These are phyloP conservation scores for Entonaema liquescens DNA, from an alignment of 495 filamentous ascomycete genomes.

Conservation along the genomic window DNA sequence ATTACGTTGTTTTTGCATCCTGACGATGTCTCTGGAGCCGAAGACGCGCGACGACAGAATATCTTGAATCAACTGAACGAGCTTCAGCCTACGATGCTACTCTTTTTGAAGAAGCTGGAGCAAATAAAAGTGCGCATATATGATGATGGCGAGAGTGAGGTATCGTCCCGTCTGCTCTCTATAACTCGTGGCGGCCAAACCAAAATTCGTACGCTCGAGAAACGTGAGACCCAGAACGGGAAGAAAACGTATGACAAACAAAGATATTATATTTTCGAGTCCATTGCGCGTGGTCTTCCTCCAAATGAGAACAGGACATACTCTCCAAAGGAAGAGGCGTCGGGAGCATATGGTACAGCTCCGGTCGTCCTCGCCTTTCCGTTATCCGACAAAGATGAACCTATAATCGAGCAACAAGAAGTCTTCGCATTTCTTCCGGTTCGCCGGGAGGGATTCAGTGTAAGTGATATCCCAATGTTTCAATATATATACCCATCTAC, in stretches of 20 bases:
- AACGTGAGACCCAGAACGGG: not conserved
- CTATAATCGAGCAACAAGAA: slow-evolving; percentile 40
- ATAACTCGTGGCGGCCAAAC: not conserved
- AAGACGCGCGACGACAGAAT: slow-evolving; percentile 28
- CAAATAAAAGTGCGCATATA: slow-evolving; percentile 44
- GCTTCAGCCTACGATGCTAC: slow-evolving; percentile 47
- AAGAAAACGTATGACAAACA: slow-evolving; percentile 8
- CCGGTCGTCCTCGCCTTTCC: slow-evolving; percentile 56
- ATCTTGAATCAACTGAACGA: slow-evolving; percentile 46
- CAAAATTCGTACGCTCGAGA: slow-evolving; percentile 16
- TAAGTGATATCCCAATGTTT: not conserved
- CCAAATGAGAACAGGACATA: slow-evolving; percentile 46
- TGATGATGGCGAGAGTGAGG: slow-evolving; percentile 28
- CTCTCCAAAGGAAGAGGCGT: slow-evolving; percentile 26
- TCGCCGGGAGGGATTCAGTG: slow-evolving; percentile 46
- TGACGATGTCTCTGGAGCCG: slow-evolving; percentile 10
- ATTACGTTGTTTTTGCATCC: slow-evolving; percentile 50
- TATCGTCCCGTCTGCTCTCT: slow-evolving; percentile 15
- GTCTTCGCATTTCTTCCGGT: slow-evolving; percentile 55
- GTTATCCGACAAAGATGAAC: slow-evolving; percentile 35
- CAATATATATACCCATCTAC: not conserved
- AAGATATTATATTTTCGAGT: slow-evolving; percentile 40
- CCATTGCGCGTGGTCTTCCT: slow-evolving; percentile 33
- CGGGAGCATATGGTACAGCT: slow-evolving; percentile 34
- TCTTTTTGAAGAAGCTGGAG: slow-evolving; percentile 52